Evolutionary conservation across 2,329 filamentous ascomycete species (phyloP), one percentile per base, ranked within the genome.

Genomic region (Geosmithia flava): DNA sequence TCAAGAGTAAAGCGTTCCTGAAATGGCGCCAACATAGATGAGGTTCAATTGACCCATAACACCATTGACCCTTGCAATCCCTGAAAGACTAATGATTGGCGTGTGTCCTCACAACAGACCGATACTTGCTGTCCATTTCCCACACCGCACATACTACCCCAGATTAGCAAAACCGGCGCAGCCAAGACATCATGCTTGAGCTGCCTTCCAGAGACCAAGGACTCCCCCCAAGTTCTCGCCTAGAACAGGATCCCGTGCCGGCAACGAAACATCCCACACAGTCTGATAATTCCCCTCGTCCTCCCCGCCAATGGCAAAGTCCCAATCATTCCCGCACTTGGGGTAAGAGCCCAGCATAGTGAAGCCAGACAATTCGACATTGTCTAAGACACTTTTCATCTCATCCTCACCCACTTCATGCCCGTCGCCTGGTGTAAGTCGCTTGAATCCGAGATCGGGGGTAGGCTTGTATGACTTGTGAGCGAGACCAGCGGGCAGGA

Each of bases 401-500:
- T 67, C 58, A 3, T 60, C 57, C 0, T 57, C 56, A 29, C 60
- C 58, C 29, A 65, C 58, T 6, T 54, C 56, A 53, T 62, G 60
- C n/a, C 57, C 62, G 41, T 65, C 60, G 0, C 68, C 67, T 0
- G 70, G 69, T 46, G 67, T 67, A 45, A 72, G 53, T 39, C 71
- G 43, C 13, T 30, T 27, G 20, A 53, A 50, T 10, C 48, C 55
- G 1, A 56, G 59, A 10, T 49, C 51, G 0, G 69, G 68, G 10
- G 19, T 52, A 0, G 70, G 62, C 42, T 68, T 52, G 50, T 65
- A 68, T 2, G 71, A 74, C 59, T 76, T 76, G 54, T 77, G 74
- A 33, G 70, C 65, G 1, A 72, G 64, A 0, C 74, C 74, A 0
- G 72, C 71, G 77, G 76, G 76, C 3, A 79, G 61, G 16, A 79